Base-by-base conservation (phyloP, 176 grass and related monocot species). In the Avena eriantha region DNA sequence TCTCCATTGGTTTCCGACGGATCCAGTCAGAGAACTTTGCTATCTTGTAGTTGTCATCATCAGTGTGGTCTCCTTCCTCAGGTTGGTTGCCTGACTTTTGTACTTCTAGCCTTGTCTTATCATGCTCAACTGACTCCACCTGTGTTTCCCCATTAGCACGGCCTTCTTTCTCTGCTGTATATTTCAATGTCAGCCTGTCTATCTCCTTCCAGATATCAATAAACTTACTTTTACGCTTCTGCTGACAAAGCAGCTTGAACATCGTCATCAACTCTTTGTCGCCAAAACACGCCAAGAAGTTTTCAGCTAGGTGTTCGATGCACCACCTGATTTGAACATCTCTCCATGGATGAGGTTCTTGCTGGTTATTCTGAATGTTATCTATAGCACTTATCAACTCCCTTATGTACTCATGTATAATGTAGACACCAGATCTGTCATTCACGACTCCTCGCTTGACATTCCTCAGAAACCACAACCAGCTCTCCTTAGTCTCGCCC, bases 321-420 rank as follows among this genome's bases (percentile, higher is more conserved):
- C 82, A 75, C 39, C 70, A 84, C 23, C 69, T 24, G 39, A 3
- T 75, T 24, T 61, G 10, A 18, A 63, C 14, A 18, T 61, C 43
- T 18, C 29, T 26, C 46, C 46, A 10, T 59, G 41, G 21, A 16
- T 17, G 55, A 10, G 8, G 41, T 69, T 39, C 33, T 60, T 31
- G 21, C 21, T 10, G 69, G 26, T n/a, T 46, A 51, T 31, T 50
- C 26, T n/a, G 12, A 22, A 65, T 7, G 2, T 51, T 10, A 19
- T 65, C 56, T 39, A 84, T 34, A 39, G 71, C 82, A 65, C 33
- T 18, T 4, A 64, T 18, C 70, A 84, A 51, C 7, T 84, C 71
- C 21, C 12, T 51, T 84, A 6, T 84, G 56, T 65, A 84, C 5
- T 84, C 82, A 34, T 76, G 82, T 84, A 84, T 76, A 64, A 84